Conservation (phyloP, 169 alveolate genomes). For the Plasmodium vivax region DNA sequence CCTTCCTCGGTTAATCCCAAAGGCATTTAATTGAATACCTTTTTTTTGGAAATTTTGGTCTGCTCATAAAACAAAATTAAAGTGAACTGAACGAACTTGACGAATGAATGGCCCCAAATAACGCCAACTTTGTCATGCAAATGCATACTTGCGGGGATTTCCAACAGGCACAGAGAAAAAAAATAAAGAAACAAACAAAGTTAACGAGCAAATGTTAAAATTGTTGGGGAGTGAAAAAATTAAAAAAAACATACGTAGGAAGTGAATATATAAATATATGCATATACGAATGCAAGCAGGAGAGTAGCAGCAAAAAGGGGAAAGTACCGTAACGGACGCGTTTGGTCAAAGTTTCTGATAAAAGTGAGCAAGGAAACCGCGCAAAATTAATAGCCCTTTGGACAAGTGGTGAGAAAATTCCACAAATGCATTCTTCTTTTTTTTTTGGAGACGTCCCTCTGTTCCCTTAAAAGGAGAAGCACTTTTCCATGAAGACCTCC, state of each 20-base stretch:
- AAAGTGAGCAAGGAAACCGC: not conserved
- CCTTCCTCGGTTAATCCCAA: not conserved
- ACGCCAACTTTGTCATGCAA: not conserved
- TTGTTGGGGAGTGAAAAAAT: not conserved
- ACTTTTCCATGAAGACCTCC: not conserved
- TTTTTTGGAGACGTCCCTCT: not conserved
- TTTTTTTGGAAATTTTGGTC: not conserved
- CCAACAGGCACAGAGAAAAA: not conserved
- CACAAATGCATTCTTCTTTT: not conserved
- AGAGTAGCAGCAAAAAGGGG: not conserved
- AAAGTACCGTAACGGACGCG: not conserved
- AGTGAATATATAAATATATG: not conserved
- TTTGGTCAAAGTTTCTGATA: not conserved
- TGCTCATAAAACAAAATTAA: not conserved
- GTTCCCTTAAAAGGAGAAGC: not conserved
- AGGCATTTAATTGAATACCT: not conserved
- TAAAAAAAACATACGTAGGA: not conserved
- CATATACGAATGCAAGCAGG: not conserved
- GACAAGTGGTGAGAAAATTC: not conserved
- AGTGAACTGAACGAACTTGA: not conserved
- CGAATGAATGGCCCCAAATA: not conserved
- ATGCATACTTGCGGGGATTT: not conserved
- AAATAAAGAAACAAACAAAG: not conserved
- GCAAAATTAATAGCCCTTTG: not conserved
- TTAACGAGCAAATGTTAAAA: not conserved